Evolutionary conservation across 495 filamentous ascomycete genomes (phyloP), one percentile per base, ranked within the genome.

Genomic region (Penicillium odoratum): DNA sequence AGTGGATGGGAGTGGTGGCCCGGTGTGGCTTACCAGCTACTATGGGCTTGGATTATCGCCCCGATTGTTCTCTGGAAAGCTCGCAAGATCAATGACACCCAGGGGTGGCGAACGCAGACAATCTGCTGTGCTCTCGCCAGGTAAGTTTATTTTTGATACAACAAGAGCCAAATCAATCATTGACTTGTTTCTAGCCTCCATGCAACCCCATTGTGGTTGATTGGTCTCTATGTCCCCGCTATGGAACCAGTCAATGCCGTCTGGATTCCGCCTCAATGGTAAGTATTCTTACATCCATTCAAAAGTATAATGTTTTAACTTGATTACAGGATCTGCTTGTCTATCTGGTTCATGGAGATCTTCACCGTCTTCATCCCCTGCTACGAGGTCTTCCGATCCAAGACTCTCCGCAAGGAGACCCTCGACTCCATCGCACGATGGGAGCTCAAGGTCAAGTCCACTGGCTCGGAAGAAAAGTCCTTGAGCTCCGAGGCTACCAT

Each of bases 1-100:
- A 62, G 74, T 43, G 86, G 84, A 13, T 88, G 83, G 85, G 87
- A 88, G 57, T 88, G 86, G 86, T 75, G 83, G 73, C 84, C 85
- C 7, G 81, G 83, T 3, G 79, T 87, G 5, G 58, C 83, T 16
- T 85, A 81, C 80, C 84, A 87, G 66, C 76, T 84, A 29, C 62
- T 85, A 47, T 89, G 86, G 85, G 74, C 85, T 21, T 88, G 80
- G 73, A 65, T 87, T 40, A 74, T 83, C 52, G 81, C 82, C 38
- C 77, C 75, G 0, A 65, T 76, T 47, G 58, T 79, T 42, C 63
- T 81, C 3, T 80, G 70, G 68, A 74, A 74, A 45, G 69, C 77
- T 31, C 71, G 77, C 33, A 61, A 72, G 31, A 87, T 89, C 56
- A 78, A 71, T 48, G 87, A 90, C 59, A 85, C 86, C 7, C 81